Evolutionary conservation across 1,284 basidiomycete species (phyloP).

Genomic region (Lignosus rhinocerotis): DNA sequence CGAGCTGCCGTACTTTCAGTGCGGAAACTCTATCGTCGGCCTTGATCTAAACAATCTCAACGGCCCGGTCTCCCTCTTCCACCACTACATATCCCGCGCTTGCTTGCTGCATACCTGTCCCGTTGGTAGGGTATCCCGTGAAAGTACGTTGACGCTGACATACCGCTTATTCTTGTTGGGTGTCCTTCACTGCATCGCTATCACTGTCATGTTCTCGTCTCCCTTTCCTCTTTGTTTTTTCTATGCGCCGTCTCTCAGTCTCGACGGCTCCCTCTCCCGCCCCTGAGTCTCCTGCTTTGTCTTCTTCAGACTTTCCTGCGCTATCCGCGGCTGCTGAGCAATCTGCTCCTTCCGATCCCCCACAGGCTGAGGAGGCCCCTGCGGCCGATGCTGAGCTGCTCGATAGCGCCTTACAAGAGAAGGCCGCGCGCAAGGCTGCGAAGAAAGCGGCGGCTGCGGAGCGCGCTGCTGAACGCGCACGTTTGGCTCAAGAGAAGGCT

Average conservation of each 20-base stretch:
- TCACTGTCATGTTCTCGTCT: not conserved
- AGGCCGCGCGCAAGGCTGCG: slow-evolving; percentile 55
- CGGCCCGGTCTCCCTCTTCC: slow-evolving; percentile 34
- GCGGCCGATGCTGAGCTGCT: slow-evolving; percentile 21
- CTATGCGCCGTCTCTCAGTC: slow-evolving; percentile 34
- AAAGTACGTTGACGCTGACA: slow-evolving; percentile 36
- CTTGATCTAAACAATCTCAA: slow-evolving; percentile 45
- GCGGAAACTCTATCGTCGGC: slow-evolving; percentile 71
- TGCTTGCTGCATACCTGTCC: slow-evolving; percentile 28
- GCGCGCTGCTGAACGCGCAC: slow-evolving; percentile 58
- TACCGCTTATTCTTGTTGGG: slow-evolving; percentile 31
- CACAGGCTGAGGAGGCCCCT: slow-evolving; percentile 27
- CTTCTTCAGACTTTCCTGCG: slow-evolving; percentile 72
- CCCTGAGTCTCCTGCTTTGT: slow-evolving; percentile 45
- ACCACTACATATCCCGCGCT: slow-evolving; percentile 31
- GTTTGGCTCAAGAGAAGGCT: slow-evolving; percentile 53
- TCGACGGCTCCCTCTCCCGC: slow-evolving; percentile 51
- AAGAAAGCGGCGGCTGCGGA: slow-evolving; percentile 63
- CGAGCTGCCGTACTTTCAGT: slow-evolving; percentile 81
- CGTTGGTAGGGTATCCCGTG: slow-evolving; percentile 33
- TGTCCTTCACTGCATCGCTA: slow-evolving; percentile 13
- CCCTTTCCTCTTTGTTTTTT: slow-evolving; percentile 35
- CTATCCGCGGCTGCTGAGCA: slow-evolving; percentile 35
- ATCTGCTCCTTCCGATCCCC: slow-evolving; percentile 31
- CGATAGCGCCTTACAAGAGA: slow-evolving; percentile 44